Evolutionary conservation across 768 basidiomycete species (phyloP), one percentile per base, ranked within the genome.

Genomic region (Mycena alexandri): DNA sequence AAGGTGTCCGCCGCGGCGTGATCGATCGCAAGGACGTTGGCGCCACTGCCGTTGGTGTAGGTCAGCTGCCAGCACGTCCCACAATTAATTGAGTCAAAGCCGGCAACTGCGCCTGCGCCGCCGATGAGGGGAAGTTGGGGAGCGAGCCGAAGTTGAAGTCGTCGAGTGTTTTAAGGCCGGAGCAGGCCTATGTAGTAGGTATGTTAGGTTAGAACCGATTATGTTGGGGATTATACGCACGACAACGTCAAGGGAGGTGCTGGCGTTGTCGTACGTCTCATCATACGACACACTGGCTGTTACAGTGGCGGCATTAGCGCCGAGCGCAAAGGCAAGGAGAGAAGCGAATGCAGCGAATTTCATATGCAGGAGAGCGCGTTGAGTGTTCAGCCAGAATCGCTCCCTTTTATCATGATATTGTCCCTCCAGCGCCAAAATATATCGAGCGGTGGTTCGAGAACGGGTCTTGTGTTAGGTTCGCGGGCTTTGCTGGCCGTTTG

Each of bases 91-190:
- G 87, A 89, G 73, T 87, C 81, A 76, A 78, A 90, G 33, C 82
- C 84, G 7, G 75, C 75, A 61, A 91, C 79, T 43, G 82, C 86
- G 17, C 81, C 78, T 0, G 82, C 85, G 1, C 86, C 89, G 34
- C 88, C 89, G 71, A 91, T 87, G 75, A 80, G 0, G 90, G 89
- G 80, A 89, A 92, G 53, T 76, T 78, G 2, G 89, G 89, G 29
- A 91, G 75, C 43, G 79, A 77, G 17, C 79, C 81, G 56, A 90
- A 86, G 42, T 83, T 88, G 6, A 76, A 80, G 76, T 80, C 90
- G 7, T 77, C 78, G 76, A 74, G 5, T 81, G 81, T 16, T 82
- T 88, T 78, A 22, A 76, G 62, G 11, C 89, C 89, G 69, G 84
- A 85, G 72, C 84, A 85, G 1, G 84, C 80, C 70, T 71, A 24